Base-by-base conservation (phyloP, 352 stramenopile species). In the Globisporangium yorkense region DNA sequence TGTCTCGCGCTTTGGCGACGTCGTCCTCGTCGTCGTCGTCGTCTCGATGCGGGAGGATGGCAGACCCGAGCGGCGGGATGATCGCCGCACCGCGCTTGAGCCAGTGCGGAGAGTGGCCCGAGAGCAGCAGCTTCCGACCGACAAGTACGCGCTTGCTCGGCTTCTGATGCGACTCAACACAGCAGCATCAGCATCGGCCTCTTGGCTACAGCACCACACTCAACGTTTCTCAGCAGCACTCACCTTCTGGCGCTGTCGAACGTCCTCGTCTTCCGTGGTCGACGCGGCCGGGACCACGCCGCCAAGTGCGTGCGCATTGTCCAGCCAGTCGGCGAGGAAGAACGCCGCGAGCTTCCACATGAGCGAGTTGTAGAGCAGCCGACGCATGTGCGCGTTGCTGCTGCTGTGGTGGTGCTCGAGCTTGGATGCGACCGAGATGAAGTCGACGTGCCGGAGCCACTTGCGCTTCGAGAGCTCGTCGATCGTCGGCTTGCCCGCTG, bases 391-490 rank as follows among this genome's bases (percentile, higher is more conserved):
- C 21, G 55, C 4, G 2, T 21, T 62, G 4, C 40, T 58, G 35
- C 27, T 62, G 3, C 40, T 58, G 41, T 37, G 24, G n/a, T 46
- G 16, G 5, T 64, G 44, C 16, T 75, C 67, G 16, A 79, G 45
- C 54, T 70, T 78, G 16, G 71, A 68, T 2, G 64, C 44, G 16
- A 72, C 61, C 5, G 74, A 77, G 37, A 88, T 56, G 54, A 88
- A 88, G 40, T 80, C 71, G 15, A 88, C 57, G 39, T 77, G 65
- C 12, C 78, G 74, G 15, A 88, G 56, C 78, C 78, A 88, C 47
- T 78, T 80, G 27, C 70, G 69, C 24, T 68, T 62, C 31, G 81
- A 54, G 12, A 88, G 54, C 18, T 83, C 67, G 33, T 68, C 62
- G 12, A 79, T 70, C 21, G 57, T 72, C 10, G 65, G 59, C 44